Percentiles rank a stretch among this genome's conserved stretches.
phyloP scores from a whole-genome alignment of 1,284 basidiomycete genomes.

The Cryptococcus sp. region DNA sequence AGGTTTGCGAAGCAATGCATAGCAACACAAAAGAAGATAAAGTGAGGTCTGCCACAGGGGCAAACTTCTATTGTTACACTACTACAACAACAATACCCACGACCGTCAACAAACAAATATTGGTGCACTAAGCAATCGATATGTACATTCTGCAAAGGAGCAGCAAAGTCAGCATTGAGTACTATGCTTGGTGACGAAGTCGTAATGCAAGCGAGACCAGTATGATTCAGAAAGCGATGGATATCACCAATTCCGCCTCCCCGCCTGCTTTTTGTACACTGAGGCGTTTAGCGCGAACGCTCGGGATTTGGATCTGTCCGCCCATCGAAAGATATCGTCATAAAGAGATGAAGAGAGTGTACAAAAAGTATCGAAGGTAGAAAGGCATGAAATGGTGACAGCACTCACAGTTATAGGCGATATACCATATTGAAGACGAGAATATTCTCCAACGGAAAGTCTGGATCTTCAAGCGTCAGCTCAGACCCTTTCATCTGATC shows the following conservation, averaged over 20 bases:
- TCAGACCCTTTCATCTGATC: too few relatives aligned
- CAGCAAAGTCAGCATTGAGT: not conserved
- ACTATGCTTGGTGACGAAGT: not conserved
- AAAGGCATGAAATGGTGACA: conserved; percentile 3
- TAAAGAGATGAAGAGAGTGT: conserved; percentile 1
- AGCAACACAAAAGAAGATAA: too few relatives aligned
- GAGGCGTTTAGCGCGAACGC: conserved; percentile 46
- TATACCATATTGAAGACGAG: not conserved
- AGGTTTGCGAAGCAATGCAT: too few relatives aligned
- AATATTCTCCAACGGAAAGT: not conserved
- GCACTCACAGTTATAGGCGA: not conserved
- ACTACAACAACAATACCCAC: too few relatives aligned
- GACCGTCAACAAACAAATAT: too few relatives aligned
- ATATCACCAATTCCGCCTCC: conserved; percentile 47
- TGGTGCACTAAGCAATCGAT: too few relatives aligned
- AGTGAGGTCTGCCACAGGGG: too few relatives aligned
- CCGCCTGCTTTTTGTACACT: conserved; percentile 51
- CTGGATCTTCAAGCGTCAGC: not conserved
- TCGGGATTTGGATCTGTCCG: conserved; percentile 46
- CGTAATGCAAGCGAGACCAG: not conserved
- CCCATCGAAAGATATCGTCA: conserved; percentile 51
- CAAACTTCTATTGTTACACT: too few relatives aligned
- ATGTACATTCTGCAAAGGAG: too few relatives aligned
- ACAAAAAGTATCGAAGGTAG: not conserved
- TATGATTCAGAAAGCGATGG: conserved; percentile 45